Percentiles rank a stretch among this genome's conserved stretches.
Evolutionary conservation across 106 monocot species (phyloP).

Genomic region (Allium cepa): DNA sequence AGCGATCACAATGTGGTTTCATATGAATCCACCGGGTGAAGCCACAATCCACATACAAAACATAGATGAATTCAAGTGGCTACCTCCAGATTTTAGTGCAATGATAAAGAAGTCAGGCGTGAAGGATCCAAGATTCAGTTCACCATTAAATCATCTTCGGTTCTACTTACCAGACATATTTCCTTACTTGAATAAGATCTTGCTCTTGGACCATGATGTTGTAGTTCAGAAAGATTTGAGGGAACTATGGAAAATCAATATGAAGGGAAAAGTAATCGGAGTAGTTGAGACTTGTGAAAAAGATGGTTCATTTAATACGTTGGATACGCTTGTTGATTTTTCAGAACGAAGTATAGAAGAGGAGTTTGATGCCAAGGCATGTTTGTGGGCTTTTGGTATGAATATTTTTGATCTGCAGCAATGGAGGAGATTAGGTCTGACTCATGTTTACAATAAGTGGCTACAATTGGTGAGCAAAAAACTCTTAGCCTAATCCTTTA

Average conservation of each 20-base stretch:
- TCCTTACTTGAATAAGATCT: constrained; percentile 54
- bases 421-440: constrained; percentile 57
- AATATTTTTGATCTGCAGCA: constrained; percentile 74
- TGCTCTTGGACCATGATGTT: constrained; percentile 91
- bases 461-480: constrained; percentile 44
- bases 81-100: constrained; percentile 42
- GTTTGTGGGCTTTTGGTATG: constrained; percentile 81
- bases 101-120: constrained; percentile 31
- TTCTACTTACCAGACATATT: constrained; percentile 90
- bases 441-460: constrained; percentile 47
- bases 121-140: constrained; percentile 49
- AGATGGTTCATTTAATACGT: constrained; percentile 20
- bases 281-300: constrained; percentile 46
- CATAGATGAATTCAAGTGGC: constrained; percentile 55
- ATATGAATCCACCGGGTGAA: constrained; percentile 42
- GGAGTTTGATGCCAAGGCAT: constrained; percentile 42
- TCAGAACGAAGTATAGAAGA: constrained; percentile 37
- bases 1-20: constrained; percentile 93
- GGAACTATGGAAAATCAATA: constrained; percentile 50
- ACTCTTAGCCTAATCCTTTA: not conserved
- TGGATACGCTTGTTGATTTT: constrained; percentile 52
- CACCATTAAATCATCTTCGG: constrained; percentile 76
- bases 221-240: constrained; percentile 69
- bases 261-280: constrained; percentile 72
- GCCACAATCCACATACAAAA: constrained; percentile 56